Percentiles rank a stretch among this genome's conserved stretches.
Evolutionary conservation across 495 filamentous ascomycete genomes (phyloP).

Genomic region (Hyaloscypha bicolor): DNA sequence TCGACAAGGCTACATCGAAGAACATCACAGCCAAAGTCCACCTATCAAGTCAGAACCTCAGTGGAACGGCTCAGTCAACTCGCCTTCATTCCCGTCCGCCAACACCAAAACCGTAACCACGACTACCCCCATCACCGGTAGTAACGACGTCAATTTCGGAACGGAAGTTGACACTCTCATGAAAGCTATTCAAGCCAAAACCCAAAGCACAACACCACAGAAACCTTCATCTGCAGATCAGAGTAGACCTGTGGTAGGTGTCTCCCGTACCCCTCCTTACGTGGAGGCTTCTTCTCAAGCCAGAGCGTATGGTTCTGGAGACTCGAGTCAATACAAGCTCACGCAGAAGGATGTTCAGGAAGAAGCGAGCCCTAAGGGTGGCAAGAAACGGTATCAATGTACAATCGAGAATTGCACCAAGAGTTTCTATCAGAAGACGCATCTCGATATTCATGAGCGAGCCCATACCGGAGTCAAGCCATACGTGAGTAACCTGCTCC

Average conservation of each 20-base stretch:
- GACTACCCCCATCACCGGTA: slow-evolving; percentile 28
- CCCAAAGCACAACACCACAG: slow-evolving; percentile 43
- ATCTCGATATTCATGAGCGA: slow-evolving; percentile 87
- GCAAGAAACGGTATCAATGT: slow-evolving; percentile 74
- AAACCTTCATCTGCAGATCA: slow-evolving; percentile 33
- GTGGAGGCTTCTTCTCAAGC: slow-evolving; percentile 19
- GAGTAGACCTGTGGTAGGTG: slow-evolving; percentile 31
- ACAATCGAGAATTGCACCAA: slow-evolving; percentile 75
- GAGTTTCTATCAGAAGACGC: slow-evolving; percentile 88
- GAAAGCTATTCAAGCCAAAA: slow-evolving; percentile 84
- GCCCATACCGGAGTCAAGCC: slow-evolving; percentile 91
- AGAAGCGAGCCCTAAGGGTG: slow-evolving; percentile 20
- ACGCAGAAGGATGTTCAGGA: slow-evolving; percentile 36
- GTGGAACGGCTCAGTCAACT: slow-evolving; percentile 16
- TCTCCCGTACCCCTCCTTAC: slow-evolving; percentile 22
- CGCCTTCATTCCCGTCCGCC: slow-evolving; percentile 14
- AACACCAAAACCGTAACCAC: slow-evolving; percentile 19
- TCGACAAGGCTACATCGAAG: slow-evolving; percentile 28
- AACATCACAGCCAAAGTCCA: slow-evolving; percentile 30
- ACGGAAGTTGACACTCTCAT: slow-evolving; percentile 87
- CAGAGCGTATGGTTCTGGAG: slow-evolving; percentile 11
- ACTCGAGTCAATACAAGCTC: slow-evolving; percentile 26
- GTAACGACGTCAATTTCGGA: slow-evolving; percentile 61
- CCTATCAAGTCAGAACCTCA: slow-evolving; percentile 27
- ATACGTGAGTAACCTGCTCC: slow-evolving; percentile 63